Evolutionary conservation across 2,329 filamentous ascomycete genomes (phyloP).

Genomic region (Hypoxylon rubiginosum): DNA sequence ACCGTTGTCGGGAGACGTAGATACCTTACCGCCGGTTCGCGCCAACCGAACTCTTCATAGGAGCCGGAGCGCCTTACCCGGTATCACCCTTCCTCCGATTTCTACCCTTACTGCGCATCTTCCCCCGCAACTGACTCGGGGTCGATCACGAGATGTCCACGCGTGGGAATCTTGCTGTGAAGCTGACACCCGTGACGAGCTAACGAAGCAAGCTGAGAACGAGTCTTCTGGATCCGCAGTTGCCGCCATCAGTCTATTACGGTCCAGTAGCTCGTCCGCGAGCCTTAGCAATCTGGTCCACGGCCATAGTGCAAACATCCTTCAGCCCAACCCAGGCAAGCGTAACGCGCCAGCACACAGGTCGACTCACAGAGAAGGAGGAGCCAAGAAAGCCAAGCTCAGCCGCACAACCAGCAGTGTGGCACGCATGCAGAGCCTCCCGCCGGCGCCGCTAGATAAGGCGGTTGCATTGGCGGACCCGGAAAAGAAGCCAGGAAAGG

Average conservation of each 20-base stretch:
- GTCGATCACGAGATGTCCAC: constrained; percentile 86
- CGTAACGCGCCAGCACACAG: constrained; percentile 67
- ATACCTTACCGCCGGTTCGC: constrained; percentile 63
- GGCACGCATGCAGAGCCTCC: constrained; percentile 68
- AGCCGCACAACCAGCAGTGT: constrained; percentile 72
- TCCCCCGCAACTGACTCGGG: constrained; percentile 70
- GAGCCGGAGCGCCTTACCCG: constrained; percentile 76
- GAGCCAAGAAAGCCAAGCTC: constrained; percentile 73
- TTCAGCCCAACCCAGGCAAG: constrained; percentile 72
- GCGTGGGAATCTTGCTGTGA: constrained; percentile 95
- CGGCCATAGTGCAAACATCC: constrained; percentile 51
- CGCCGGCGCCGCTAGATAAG: constrained; percentile 40
- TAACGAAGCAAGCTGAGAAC: constrained; percentile 84
- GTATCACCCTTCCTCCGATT: constrained; percentile 70
- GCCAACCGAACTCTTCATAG: constrained; percentile 70
- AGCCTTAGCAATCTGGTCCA: constrained; percentile 56
- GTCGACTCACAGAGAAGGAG: constrained; percentile 45
- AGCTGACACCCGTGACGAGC: constrained; percentile 80
- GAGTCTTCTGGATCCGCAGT: constrained; percentile 84
- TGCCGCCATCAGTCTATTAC: constrained; percentile 83
- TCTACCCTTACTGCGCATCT: constrained; percentile 65
- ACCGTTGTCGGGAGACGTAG: constrained; percentile 61
- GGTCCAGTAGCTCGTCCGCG: constrained; percentile 73
- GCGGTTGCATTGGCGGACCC: constrained; percentile 33
- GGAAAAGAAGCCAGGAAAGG: constrained; percentile 53